A percentile compares a stretch with the other conserved stretches of the same genome.
Conservation (phyloP, 345 rosid genomes). For the Salix exigua region DNA sequence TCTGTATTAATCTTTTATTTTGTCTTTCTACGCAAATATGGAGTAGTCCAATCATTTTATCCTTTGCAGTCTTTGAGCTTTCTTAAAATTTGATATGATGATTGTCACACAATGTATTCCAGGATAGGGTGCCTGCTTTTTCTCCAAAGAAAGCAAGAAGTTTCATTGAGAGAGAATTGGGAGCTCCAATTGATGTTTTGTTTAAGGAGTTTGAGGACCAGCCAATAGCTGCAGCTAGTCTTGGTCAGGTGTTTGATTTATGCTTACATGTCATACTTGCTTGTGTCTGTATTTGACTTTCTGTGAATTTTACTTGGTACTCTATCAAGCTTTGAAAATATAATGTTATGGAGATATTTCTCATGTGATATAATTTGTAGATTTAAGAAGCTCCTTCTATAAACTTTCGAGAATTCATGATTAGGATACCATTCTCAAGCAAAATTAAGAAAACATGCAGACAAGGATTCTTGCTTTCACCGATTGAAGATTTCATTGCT, state of each 20-base stretch:
- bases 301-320: too few species aligned
- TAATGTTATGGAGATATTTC: not conserved
- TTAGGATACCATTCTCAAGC: not conserved
- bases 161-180: constrained; percentile 71
- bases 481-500: not conserved
- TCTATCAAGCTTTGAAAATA: not conserved
- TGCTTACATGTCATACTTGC: constrained; percentile 6
- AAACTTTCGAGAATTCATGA: not conserved
- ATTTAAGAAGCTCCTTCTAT: not conserved
- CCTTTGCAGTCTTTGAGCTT: not conserved
- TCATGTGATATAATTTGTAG: not conserved
- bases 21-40: not conserved
- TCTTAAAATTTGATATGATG: constrained; percentile 1
- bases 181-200: constrained; percentile 61
- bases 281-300: not conserved
- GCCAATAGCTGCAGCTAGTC: constrained; percentile 99
- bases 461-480: not conserved
- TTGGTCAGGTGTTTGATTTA: constrained; percentile 86
- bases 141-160: constrained; percentile 75
- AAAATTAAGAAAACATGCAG: not conserved
- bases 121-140: constrained; percentile 96
- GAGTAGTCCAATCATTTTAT: not conserved
- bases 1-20: not conserved
- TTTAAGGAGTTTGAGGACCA: constrained; percentile 80
- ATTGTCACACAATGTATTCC: constrained; percentile 14